Percentiles rank a stretch among this genome's conserved stretches.
Conservation (phyloP, 2,329 filamentous ascomycete species). For the Paraconiothyrium brasiliense region DNA sequence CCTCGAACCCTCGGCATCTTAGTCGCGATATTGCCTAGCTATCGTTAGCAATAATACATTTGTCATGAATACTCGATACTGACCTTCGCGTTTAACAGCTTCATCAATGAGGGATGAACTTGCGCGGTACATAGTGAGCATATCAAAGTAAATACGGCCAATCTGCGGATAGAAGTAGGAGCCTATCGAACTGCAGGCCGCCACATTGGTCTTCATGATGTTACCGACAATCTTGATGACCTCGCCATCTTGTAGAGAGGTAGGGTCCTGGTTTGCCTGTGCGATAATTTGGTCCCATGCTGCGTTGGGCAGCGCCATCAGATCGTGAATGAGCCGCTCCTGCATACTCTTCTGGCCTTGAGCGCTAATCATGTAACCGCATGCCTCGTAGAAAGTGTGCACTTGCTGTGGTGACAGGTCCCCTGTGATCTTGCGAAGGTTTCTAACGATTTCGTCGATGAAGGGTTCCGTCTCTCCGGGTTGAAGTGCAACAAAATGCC, state of each 20-base stretch:
- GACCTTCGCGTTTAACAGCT: constrained; percentile 84
- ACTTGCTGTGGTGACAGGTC: constrained; percentile 97
- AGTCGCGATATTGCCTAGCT: constrained; percentile 83
- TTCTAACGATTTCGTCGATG: constrained; percentile 97
- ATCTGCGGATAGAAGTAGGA: constrained; percentile 99
- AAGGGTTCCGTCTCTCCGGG: constrained; percentile 95
- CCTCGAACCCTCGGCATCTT: constrained; percentile 98
- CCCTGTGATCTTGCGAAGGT: constrained; percentile 93
- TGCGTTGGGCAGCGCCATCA: constrained; percentile 92
- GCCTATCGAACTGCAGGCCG: constrained; percentile 96
- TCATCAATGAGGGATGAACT: constrained; percentile 97
- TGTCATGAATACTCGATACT: constrained; percentile 28
- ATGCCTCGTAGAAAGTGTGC: constrained; percentile 98
- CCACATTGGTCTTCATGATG: constrained; percentile 99
- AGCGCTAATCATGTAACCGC: constrained; percentile 98
- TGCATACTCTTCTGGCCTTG: constrained; percentile 96
- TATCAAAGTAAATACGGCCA: constrained; percentile 95
- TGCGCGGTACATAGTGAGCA: constrained; percentile 98
- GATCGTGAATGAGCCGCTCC: constrained; percentile 86
- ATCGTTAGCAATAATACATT: constrained; percentile 43
- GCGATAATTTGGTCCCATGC: constrained; percentile 94
- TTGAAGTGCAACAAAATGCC: constrained; percentile 96
- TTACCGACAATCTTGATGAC: constrained; percentile 99
- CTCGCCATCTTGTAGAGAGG: constrained; percentile 87
- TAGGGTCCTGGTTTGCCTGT: constrained; percentile 83